Conservation (phyloP, 2,329 filamentous ascomycete species). For the Colletotrichum musae region DNA sequence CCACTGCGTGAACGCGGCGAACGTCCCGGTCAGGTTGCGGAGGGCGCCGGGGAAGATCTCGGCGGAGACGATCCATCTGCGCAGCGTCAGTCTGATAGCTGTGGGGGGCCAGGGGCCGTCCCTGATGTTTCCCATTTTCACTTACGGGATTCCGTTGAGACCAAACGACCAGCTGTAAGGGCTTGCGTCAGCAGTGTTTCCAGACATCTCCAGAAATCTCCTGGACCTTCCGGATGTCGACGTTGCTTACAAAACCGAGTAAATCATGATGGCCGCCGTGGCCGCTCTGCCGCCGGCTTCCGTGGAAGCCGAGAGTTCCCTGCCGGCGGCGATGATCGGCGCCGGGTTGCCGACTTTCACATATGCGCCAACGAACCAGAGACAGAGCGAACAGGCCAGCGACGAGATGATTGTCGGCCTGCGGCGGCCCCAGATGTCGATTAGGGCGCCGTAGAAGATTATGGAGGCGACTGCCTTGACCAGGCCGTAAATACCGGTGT, state of each 20-base stretch:
- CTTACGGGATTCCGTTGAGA: conserved; percentile 58
- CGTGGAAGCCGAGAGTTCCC: conserved; percentile 57
- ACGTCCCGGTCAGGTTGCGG: conserved; percentile 58
- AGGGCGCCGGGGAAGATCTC: conserved; percentile 62
- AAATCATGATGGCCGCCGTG: conserved; percentile 69
- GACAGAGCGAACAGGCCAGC: conserved; percentile 61
- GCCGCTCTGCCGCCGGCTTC: conserved; percentile 65
- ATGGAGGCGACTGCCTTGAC: conserved; percentile 59
- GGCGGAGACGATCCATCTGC: conserved; percentile 58
- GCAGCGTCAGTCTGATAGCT: not conserved
- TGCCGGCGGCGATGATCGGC: conserved; percentile 58
- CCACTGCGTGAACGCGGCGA: conserved; percentile 58
- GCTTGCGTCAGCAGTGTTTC: not conserved
- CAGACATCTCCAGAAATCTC: no score
- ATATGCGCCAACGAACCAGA: conserved; percentile 68
- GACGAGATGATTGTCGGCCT: conserved; percentile 63
- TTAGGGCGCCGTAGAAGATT: conserved; percentile 57
- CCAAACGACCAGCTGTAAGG: conserved; percentile 58
- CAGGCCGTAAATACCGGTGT: conserved; percentile 66
- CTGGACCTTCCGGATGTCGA: not conserved
- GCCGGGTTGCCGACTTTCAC: conserved; percentile 64
- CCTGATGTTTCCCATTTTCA: not conserved
- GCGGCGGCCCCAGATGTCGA: conserved; percentile 58
- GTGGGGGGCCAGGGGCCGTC: no score
- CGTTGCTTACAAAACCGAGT: conserved; percentile 64